Percentiles rank a stretch among this genome's conserved stretches.
Conservation (phyloP, 106 monocot genomes). For the Dendrobium nobile region DNA sequence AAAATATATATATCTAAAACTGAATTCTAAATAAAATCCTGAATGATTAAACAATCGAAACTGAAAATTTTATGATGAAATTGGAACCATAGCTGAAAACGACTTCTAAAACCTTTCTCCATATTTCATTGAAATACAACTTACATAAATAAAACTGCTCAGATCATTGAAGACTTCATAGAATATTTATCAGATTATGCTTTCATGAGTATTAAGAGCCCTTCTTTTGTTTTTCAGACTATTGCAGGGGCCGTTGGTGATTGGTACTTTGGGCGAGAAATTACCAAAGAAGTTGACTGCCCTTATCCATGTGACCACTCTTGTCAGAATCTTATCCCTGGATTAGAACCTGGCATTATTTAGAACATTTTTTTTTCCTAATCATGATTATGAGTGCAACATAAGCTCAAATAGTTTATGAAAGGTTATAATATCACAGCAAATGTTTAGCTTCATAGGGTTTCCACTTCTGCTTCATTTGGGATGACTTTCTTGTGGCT, state of each 20-base stretch:
- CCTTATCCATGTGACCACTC: constrained; percentile 16
- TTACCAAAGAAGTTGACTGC: constrained; percentile 10
- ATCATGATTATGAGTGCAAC: background rate
- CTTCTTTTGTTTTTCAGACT: background rate
- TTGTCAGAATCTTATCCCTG: constrained; percentile 17
- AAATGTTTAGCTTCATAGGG: background rate
- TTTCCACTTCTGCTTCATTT: background rate
- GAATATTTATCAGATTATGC: background rate
- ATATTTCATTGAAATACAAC: background rate
- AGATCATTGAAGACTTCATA: background rate
- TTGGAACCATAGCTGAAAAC: too few relatives aligned
- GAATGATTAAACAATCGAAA: too few relatives aligned
- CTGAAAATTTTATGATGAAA: too few relatives aligned
- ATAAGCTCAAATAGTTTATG: background rate
- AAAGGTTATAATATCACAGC: background rate
- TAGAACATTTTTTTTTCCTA: background rate
- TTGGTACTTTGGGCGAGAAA: constrained; percentile 20
- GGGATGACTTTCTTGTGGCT: too few relatives aligned
- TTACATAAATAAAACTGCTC: too few relatives aligned
- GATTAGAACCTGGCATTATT: background rate
- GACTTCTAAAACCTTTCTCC: background rate
- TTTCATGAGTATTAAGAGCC: background rate
- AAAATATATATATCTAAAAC: too few relatives aligned
- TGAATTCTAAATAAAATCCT: too few relatives aligned
- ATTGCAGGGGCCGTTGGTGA: constrained; percentile 12